Evolutionary conservation across 1,139 yeast species (phyloP), one percentile per base, ranked within the genome.

Genomic region (Lodderomyces pseudojiufengensis): DNA sequence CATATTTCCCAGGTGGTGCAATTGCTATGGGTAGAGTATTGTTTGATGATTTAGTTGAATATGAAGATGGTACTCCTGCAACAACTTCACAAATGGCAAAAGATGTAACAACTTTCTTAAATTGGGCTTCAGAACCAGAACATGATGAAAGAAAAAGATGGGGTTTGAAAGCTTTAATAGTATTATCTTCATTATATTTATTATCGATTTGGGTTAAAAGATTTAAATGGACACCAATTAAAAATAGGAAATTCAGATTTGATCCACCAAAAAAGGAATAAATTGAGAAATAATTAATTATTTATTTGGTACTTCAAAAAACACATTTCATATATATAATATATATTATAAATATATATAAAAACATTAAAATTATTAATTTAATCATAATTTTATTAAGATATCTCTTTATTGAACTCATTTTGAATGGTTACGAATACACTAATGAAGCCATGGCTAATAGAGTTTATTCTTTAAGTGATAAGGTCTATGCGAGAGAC

Each of bases 1-100:
- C 98, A 60, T 92, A 92, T 77, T 92, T 92, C 95, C 97, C 99
- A 59, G 97, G 97, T 71, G 97, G 98, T 51, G 76, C 97, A 34
- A 90, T 92, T 74, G 97, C 97, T 57, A 92, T 92, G 98, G 97
- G 87, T 61, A 85, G 98, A 73, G 97, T 90, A 44, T 76, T 92
- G 66, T 92, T 88, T 54, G 98, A 92, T 60, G 98, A 87, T 50
- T 75, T 92, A 60, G 97, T 92, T 49, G 99, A 92, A 74, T 92
- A 82, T 68, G 98, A 92, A 63, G 98, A 92, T 63, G 98, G 98
- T 59, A 94, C 98, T 46, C 96, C 95, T 40, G 97, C 98, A 42
- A 81, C 97, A 41, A 83, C 98, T 48, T 84, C 98, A 41, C 99
- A 92, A 74, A 88, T 92, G 97, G 98, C 99, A 55, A 92, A 92